Evolutionary conservation across 345 rosid species (phyloP).

Genomic region (Orychophragmus violaceus): DNA sequence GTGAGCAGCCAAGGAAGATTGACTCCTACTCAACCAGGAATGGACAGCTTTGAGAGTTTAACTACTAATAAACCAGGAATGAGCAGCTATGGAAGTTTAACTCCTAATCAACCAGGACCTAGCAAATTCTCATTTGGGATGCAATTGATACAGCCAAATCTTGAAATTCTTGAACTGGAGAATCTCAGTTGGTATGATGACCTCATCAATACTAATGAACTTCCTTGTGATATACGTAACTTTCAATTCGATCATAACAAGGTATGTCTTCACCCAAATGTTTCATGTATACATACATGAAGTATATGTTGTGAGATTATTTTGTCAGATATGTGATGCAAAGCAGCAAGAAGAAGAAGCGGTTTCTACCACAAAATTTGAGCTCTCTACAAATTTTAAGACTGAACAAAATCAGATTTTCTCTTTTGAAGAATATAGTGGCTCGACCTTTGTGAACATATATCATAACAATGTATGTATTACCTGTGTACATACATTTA

Average conservation of each 20-base stretch:
- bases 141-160: not conserved
- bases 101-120: not conserved
- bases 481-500: not conserved
- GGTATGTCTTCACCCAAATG: not conserved
- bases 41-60: not conserved
- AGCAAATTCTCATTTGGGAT: not conserved
- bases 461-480: constrained; percentile 24
- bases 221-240: constrained; percentile 7
- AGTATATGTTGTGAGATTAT: not conserved
- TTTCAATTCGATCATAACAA: not conserved
- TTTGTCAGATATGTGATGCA: not conserved
- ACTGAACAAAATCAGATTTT: not conserved
- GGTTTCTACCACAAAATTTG: too few relatives aligned
- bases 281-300: not conserved
- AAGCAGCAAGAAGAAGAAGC: constrained; percentile 5
- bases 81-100: not conserved
- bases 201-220: not conserved
- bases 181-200: not conserved
- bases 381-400: not conserved
- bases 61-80: not conserved
- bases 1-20: too few relatives aligned
- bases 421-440: not conserved
- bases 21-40: not conserved
- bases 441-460: not conserved
- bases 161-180: constrained; percentile 5